Conservation (phyloP, 1,284 basidiomycete genomes). For the Sporisorium scitamineum region DNA sequence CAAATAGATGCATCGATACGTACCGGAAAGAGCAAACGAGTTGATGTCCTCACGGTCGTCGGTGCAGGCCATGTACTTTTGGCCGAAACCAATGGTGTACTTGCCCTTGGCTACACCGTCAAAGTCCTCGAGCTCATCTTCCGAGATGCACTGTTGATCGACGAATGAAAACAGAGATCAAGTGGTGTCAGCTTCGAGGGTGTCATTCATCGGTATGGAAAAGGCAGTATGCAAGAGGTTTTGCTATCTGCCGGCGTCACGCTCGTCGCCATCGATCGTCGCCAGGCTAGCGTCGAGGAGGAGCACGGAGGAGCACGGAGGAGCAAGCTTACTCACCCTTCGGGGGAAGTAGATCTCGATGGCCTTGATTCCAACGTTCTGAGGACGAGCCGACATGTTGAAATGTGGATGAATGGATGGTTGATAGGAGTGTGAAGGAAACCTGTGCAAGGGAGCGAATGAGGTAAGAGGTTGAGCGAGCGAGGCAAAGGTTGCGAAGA, state of each 20-base stretch:
- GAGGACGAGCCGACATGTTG: conserved; percentile 74
- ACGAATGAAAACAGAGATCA: background rate
- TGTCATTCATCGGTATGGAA: background rate
- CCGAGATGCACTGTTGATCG: conserved; percentile 62
- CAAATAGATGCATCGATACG: conserved; percentile 56
- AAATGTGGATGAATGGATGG: conserved; percentile 14
- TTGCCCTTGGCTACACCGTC: conserved; percentile 96
- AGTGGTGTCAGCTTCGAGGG: conserved; percentile 7
- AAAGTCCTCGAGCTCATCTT: conserved; percentile 79
- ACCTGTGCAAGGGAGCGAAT: conserved; percentile 16
- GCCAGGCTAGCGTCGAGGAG: background rate
- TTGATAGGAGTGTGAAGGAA: conserved; percentile 29
- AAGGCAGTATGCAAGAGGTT: background rate
- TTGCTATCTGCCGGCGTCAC: background rate
- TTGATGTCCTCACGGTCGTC: conserved; percentile 97
- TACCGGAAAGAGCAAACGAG: conserved; percentile 94
- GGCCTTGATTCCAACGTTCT: conserved; percentile 90
- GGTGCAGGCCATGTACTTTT: conserved; percentile 97
- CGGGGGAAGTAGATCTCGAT: conserved; percentile 95
- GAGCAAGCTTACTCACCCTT: conserved; percentile 76
- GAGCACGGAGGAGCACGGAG: background rate
- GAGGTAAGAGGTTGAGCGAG: background rate
- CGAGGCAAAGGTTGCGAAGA: conserved; percentile 8
- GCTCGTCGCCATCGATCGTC: background rate
- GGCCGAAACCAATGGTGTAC: conserved; percentile 98